A percentile compares a stretch with the other conserved stretches of the same genome.
Evolutionary conservation across 352 stramenopile genomes (phyloP).

Genomic region (Phytopythium aichiense): DNA sequence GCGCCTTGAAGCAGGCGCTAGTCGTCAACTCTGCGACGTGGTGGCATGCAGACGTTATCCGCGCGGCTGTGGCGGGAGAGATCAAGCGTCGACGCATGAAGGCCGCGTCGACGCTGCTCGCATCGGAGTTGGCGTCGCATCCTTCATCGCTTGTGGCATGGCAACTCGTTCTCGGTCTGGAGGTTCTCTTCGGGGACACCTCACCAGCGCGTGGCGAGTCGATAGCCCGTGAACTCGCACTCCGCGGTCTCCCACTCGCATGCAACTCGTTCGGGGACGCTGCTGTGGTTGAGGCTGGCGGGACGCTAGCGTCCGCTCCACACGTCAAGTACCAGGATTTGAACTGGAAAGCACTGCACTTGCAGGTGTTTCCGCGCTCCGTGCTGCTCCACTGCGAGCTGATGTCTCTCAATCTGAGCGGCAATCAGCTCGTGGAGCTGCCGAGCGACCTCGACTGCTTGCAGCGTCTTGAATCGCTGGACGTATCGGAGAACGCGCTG

Average conservation of each 20-base stretch:
- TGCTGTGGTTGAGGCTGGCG: background rate
- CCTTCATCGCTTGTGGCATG: slow-evolving; percentile 39
- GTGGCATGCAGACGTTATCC: slow-evolving; percentile 21
- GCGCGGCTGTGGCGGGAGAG: slow-evolving; percentile 37
- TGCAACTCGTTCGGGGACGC: slow-evolving; percentile 31
- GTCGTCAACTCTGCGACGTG: slow-evolving; percentile 18
- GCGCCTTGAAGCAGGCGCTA: slow-evolving; percentile 30
- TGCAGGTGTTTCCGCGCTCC: slow-evolving; percentile 2
- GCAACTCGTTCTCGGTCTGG: slow-evolving; percentile 41
- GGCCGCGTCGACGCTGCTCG: slow-evolving; percentile 28
- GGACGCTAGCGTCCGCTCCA: background rate
- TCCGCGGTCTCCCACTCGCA: slow-evolving; percentile 25
- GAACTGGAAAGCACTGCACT: background rate
- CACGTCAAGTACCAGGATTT: background rate
- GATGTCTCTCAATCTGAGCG: slow-evolving; percentile 37
- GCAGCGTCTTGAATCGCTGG: slow-evolving; percentile 31
- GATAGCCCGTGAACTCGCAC: slow-evolving; percentile 29
- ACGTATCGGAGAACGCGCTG: slow-evolving; percentile 60
- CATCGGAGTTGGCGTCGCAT: slow-evolving; percentile 26
- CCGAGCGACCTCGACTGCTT: slow-evolving; percentile 31
- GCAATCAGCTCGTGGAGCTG: slow-evolving; percentile 47
- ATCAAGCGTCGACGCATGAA: slow-evolving; percentile 38
- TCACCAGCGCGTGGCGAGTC: slow-evolving; percentile 14
- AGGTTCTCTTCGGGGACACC: slow-evolving; percentile 52
- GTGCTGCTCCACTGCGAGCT: slow-evolving; percentile 31